Base-by-base conservation (phyloP, 108 stramenopile species). In the Fragilaria radians region DNA sequence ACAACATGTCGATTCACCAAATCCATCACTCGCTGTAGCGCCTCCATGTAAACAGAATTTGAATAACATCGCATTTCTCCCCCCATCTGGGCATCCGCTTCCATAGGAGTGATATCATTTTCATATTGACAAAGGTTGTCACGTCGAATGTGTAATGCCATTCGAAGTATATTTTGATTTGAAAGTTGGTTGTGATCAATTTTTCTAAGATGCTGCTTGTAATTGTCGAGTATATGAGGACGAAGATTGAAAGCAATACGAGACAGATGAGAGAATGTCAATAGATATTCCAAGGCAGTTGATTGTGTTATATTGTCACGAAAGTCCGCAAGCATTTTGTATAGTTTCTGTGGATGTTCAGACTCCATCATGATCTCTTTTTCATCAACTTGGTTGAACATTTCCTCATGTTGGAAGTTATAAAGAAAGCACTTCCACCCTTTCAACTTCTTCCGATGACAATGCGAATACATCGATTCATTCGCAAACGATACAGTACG, bases 121-220 rank as follows among this genome's bases (percentile, higher is more conserved):
- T 54, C 46, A 31, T 59, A 70, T 11, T 23, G 21, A 47, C 69
- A 70, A n/a, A 62, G 52, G 52, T 70, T 62, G n/a, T 47, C 69
- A 17, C 69, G 62, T 26, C 69, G 47, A 14, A 70, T 25, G 42
- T 70, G 69, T 19, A 70, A 25, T 5, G 34, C 28, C 1, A 70
- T 54, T 7, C 32, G 61, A 33, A 70, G 46, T n/a, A 55, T 32
- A 34, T 19, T 29, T 21, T 2, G 21, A 23, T 1, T 27, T 5
- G 3, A 7, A 34, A 4, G 17, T 46, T 19, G 29, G 28, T 30
- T 4, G 7, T 52, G 32, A 32, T 9, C 26, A 14, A 67, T 32
- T 31, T 9, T 24, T 24, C 21, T 52, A n/a, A 36, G 22, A 21
- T 28, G 24, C 21, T 53, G 28, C 42, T 50, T 22, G 33, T 61